A percentile compares a stretch with the other conserved stretches of the same genome.
These are phyloP conservation scores for Ehretia macrophylla DNA, from an alignment of 257 asterid genomes.

Conservation along the genomic window DNA sequence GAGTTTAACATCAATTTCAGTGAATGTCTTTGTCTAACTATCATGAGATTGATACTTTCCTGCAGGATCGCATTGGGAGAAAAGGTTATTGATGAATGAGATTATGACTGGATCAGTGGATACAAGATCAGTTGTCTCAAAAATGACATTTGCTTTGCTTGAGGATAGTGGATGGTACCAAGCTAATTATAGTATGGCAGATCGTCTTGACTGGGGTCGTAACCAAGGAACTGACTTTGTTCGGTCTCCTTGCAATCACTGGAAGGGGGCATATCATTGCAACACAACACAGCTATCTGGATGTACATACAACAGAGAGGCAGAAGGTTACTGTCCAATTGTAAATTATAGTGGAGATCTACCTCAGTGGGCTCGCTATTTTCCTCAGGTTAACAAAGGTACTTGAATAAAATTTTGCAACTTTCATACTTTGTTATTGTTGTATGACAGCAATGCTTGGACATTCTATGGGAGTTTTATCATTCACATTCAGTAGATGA, in stretches of 20 bases:
- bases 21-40: slow-evolving; percentile 7
- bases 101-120: slow-evolving; percentile 99
- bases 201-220: slow-evolving; percentile 91
- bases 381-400: slow-evolving; percentile 90
- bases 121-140: slow-evolving; percentile 90
- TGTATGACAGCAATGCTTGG: no score
- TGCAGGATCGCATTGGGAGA: slow-evolving; percentile 98
- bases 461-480: neutral
- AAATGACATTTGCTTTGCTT: slow-evolving; percentile 91
- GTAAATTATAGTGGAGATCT: slow-evolving; percentile 87
- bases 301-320: slow-evolving; percentile 92
- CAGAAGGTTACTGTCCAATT: slow-evolving; percentile 95
- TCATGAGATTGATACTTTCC: slow-evolving; percentile 11
- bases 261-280: slow-evolving; percentile 95
- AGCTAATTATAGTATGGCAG: slow-evolving; percentile 91
- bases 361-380: slow-evolving; percentile 95
- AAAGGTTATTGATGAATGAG: slow-evolving; percentile 92
- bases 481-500: neutral
- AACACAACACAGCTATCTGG: slow-evolving; percentile 90
- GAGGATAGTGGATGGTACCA: slow-evolving; percentile 98
- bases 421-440: no score
- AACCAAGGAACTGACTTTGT: slow-evolving; percentile 89
- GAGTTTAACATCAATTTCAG: slow-evolving; percentile 6
- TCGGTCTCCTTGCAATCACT: slow-evolving; percentile 73
- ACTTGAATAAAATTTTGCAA: neutral